Evolutionary conservation across 2,329 filamentous ascomycete genomes (phyloP).

Genomic region (Scedosporium apiospermum): DNA sequence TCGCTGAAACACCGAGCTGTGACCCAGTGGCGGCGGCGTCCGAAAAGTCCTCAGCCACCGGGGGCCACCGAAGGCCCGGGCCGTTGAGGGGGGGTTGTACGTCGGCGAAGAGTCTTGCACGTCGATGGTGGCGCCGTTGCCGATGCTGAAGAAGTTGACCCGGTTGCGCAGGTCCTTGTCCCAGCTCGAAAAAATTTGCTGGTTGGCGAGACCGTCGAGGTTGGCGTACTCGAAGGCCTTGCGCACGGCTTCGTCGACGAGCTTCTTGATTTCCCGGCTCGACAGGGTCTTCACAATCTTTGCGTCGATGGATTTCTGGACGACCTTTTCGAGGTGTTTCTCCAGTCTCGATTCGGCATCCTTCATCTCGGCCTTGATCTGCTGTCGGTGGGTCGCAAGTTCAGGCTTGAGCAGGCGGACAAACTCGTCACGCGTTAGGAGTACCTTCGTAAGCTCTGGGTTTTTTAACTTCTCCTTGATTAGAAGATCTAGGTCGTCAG

Average conservation of each 20-base stretch:
- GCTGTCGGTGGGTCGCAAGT: slow-evolving; percentile 24
- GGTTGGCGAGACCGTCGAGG: slow-evolving; percentile 35
- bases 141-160: slow-evolving; percentile 65
- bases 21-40: slow-evolving; percentile 19
- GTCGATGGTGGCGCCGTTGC: slow-evolving; percentile 58
- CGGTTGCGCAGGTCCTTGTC: slow-evolving; percentile 36
- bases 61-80: not conserved
- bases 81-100: slow-evolving; percentile 25
- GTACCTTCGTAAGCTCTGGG: slow-evolving; percentile 19
- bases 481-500: slow-evolving; percentile 7
- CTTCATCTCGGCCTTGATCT: slow-evolving; percentile 30
- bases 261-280: slow-evolving; percentile 26
- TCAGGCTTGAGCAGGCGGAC: slow-evolving; percentile 30
- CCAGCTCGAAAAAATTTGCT: slow-evolving; percentile 35
- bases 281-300: slow-evolving; percentile 20
- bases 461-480: slow-evolving; percentile 3
- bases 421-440: slow-evolving; percentile 41
- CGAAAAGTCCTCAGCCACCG: slow-evolving; percentile 8
- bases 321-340: slow-evolving; percentile 20
- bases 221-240: slow-evolving; percentile 34
- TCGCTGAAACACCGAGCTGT: slow-evolving; percentile 46
- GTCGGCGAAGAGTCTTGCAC: slow-evolving; percentile 48
- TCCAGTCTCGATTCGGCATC: slow-evolving; percentile 25
- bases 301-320: slow-evolving; percentile 13
- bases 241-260: slow-evolving; percentile 31